Base-by-base conservation (phyloP, 208 protist species). In the Phytomonas sp. region DNA sequence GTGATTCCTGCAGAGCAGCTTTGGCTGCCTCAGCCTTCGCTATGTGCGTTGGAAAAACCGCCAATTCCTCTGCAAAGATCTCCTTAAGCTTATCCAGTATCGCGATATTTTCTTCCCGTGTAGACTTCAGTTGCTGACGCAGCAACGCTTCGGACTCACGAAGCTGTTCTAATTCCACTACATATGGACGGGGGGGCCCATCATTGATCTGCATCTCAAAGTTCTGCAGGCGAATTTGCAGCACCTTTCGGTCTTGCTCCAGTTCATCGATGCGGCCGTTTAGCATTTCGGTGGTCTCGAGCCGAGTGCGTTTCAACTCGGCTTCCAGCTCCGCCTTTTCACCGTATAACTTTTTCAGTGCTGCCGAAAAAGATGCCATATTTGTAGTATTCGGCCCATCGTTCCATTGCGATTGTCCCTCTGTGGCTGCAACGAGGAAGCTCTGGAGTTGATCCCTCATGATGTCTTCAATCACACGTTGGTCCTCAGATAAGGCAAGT, bases 81-180 rank as follows among this genome's bases (percentile, higher is more conserved):
- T 74, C 74, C 34, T 63, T 67, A 56, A 79, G 76, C 2, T 63
- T 49, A 7, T 71, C 66, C 5, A 78, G 66, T 3, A 60, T 72
- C 34, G 61, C 73, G 0, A 68, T 64, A 10, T 77, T 74, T 8
- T 81, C 63, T 30, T 71, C 68, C 70, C 84, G 82, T 2, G 70
- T 7, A 7, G 73, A 60, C 23, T 66, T 67, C 30, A 94, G 67
- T 62, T 91, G 81, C 36, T 72, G 60, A 10, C 81, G 81, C 11
- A 91, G 75, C 14, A 88, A 52, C 4, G 73, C 72, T 56, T 94
- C 83, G 0, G 81, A 78, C 32, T 76, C 69, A 16, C 85, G 79
- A 34, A 94, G 79, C 66, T 80, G 79, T 42, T 75, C 75, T 31
- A 94, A 61, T 74, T 94, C 88, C 11, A 70, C 72, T 60, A 89